These are phyloP conservation scores for Sugiyamaella castrensis DNA, from an alignment of 1,139 yeast genomes.

Conservation along the genomic window DNA sequence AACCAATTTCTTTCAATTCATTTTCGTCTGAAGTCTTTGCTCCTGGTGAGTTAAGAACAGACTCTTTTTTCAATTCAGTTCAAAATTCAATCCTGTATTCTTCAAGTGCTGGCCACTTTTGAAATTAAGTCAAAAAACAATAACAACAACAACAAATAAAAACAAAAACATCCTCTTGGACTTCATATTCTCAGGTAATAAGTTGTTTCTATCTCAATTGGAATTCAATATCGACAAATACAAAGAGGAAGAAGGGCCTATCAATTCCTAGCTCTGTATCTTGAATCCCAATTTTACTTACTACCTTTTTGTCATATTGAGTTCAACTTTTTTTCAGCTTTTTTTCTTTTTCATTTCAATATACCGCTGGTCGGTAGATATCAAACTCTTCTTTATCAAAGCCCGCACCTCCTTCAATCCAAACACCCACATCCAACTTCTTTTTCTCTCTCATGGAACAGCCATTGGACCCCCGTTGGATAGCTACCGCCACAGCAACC, in stretches of 20 bases:
- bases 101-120: constrained; percentile 11
- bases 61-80: constrained; percentile 4
- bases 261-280: too few relatives aligned
- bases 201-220: too few relatives aligned
- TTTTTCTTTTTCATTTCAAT: not conserved
- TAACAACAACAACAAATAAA: constrained; percentile 10
- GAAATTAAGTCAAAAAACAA: constrained; percentile 1
- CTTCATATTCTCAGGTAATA: too few relatives aligned
- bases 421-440: not conserved
- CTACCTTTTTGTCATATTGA: too few relatives aligned
- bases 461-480: constrained; percentile 17
- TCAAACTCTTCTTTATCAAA: constrained; percentile 7
- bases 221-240: too few relatives aligned
- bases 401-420: not conserved
- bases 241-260: too few relatives aligned
- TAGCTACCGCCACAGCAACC: constrained; percentile 3
- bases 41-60: constrained; percentile 28
- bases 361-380: constrained; percentile 16
- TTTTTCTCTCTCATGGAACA: constrained; percentile 11
- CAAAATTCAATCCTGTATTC: constrained; percentile 3
- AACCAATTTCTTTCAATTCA: constrained; percentile 14
- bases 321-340: not conserved
- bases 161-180: constrained; percentile 1
- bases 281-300: too few relatives aligned
- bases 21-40: constrained; percentile 15